Conservation (phyloP, 2,329 filamentous ascomycete genomes). For the Harringtonia aguacate region DNA sequence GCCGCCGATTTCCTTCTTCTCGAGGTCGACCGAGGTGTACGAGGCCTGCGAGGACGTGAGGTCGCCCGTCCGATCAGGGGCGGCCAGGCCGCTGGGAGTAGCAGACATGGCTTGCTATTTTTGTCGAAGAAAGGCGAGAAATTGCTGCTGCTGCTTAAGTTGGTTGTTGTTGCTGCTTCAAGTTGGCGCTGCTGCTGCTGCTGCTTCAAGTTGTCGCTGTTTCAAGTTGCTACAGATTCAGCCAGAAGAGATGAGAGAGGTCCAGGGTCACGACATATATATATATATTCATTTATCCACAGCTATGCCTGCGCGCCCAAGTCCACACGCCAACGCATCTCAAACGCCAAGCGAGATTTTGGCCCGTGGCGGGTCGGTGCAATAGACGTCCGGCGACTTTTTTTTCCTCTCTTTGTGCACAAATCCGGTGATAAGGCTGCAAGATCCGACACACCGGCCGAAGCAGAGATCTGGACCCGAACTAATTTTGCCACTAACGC, state of each 20-base stretch:
- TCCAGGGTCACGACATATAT: no score
- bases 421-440: neutral
- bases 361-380: neutral
- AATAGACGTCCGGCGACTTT: neutral
- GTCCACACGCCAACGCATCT: no score
- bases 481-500: no score
- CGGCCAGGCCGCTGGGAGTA: neutral
- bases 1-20: slow-evolving; percentile 5
- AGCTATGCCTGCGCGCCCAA: no score
- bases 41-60: slow-evolving; percentile 6
- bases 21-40: slow-evolving; percentile 6
- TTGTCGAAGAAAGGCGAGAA: no score
- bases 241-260: no score
- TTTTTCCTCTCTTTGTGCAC: no score
- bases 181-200: no score
- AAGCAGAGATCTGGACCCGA: neutral
- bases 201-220: no score
- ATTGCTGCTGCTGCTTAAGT: neutral
- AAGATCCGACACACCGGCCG: neutral
- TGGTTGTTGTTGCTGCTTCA: neutral
- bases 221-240: no score
- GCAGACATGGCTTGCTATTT: neutral
- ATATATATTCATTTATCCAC: no score
- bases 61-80: neutral
- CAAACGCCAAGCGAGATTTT: no score